Evolutionary conservation across 805 yeast genomes (phyloP), one percentile per base, ranked within the genome.

Genomic region (Lipomyces sp.): DNA sequence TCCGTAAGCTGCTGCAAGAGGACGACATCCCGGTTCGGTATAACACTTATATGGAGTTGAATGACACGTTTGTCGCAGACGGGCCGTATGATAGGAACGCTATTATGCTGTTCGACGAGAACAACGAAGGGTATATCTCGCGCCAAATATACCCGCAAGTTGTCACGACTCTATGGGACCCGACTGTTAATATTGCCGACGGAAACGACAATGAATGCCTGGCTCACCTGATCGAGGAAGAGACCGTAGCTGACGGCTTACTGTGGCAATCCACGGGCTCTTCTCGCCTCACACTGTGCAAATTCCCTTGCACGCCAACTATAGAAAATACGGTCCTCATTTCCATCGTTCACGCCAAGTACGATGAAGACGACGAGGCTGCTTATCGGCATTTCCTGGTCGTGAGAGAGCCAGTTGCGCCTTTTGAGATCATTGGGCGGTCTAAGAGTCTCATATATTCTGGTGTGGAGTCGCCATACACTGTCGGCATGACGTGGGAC

Each of bases 271-370:
- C 52, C 4, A 45, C 56, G 18, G 46, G 46, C 21, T 33, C 58
- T 8, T 29, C 52, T 13, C 48, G 55, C 11, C 51, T 53, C 21
- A 53, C 58, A 5, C 39, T 53, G 8, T 53, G 58, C 43, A 45
- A 53, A n/a, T 53, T 51, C 31, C 58, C 58, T 21, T 53, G 58
- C 41, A 43, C 36, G 26, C 58, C 58, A 11, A 51, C 58, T 4
- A 47, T 45, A 22, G 52, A 53, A 26, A 53, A 53, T 41, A 51
- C 58, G 10, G 58, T 51, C 14, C 22, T 39, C 18, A 44, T 53
- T 6, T 32, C 48, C n/a, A 29, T 53, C 26, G 29, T 49, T 14
- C 57, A 53, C 21, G 39, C 52, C 16, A 53, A 53, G 36, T 46
- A 43, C 38, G 18, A 44, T 7, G 31, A 43, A 18, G 14, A 22